Percentiles rank a stretch among this genome's conserved stretches.
Conservation (phyloP, 257 asterid species). For the Petrea volubilis region DNA sequence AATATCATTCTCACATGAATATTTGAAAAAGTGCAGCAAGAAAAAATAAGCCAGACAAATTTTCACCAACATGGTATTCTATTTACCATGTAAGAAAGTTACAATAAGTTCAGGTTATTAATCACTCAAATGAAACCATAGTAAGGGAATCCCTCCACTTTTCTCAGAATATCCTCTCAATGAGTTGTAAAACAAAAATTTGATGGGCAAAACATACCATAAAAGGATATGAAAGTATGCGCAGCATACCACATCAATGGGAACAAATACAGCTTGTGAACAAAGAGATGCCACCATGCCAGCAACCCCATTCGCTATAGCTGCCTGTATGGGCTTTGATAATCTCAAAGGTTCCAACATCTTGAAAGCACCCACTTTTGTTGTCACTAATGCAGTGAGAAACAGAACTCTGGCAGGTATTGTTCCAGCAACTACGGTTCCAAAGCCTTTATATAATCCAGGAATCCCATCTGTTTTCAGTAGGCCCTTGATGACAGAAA, state of each 20-base stretch:
- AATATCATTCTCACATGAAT: background rate
- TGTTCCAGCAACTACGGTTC: slow-evolving; percentile 76
- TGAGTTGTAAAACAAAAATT: background rate
- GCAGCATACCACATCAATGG: slow-evolving; percentile 79
- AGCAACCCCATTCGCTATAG: slow-evolving; percentile 77
- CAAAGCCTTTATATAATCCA: slow-evolving; percentile 84
- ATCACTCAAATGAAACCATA: background rate
- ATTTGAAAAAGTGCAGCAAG: background rate
- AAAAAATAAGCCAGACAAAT: slow-evolving; percentile 4
- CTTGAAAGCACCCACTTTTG: slow-evolving; percentile 63
- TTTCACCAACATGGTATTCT: background rate
- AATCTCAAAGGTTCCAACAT: slow-evolving; percentile 62
- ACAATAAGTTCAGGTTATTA: background rate
- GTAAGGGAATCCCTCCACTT: background rate
- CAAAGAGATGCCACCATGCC: slow-evolving; percentile 81
- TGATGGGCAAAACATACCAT: background rate
- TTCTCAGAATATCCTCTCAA: background rate
- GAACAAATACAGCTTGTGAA: slow-evolving; percentile 85
- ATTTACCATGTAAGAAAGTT: background rate
- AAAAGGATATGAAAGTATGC: background rate
- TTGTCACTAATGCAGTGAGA: slow-evolving; percentile 81
- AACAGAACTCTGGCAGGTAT: slow-evolving; percentile 79
- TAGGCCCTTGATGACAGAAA: slow-evolving; percentile 64
- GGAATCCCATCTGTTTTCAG: slow-evolving; percentile 69
- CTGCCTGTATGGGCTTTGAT: slow-evolving; percentile 75